Evolutionary conservation across 1,284 basidiomycete genomes (phyloP).

Genomic region (Volvariella surrecta): DNA sequence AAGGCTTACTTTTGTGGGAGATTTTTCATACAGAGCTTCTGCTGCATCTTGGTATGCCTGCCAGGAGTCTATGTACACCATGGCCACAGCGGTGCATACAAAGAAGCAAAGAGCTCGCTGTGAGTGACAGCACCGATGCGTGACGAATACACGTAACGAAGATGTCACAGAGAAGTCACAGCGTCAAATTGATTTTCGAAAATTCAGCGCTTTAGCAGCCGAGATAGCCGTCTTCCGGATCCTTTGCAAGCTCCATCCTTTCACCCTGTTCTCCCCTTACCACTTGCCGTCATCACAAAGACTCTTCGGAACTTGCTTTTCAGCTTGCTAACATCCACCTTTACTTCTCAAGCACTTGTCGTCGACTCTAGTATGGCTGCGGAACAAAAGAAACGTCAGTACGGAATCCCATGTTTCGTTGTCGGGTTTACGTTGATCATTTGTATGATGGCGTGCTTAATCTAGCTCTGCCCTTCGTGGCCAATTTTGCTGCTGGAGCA

Average conservation of each 20-base stretch:
- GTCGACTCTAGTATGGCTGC: constrained; percentile 23
- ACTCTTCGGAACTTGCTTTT: background rate
- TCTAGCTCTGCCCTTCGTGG: constrained; percentile 74
- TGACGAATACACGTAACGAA: constrained; percentile 8
- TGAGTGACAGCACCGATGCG: constrained; percentile 9
- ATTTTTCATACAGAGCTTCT: constrained; percentile 70
- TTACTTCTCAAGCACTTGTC: background rate
- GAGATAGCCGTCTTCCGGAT: background rate
- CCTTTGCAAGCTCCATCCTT: background rate
- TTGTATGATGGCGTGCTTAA: constrained; percentile 1
- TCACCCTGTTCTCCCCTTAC: constrained; percentile 6
- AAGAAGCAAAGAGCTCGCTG: constrained; percentile 14
- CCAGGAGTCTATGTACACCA: constrained; percentile 77
- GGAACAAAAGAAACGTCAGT: constrained; percentile 38
- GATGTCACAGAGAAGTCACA: constrained; percentile 10
- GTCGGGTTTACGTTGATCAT: constrained; percentile 5
- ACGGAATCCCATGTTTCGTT: background rate
- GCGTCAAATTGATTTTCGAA: background rate
- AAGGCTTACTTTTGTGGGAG: constrained; percentile 61
- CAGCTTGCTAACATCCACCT: background rate
- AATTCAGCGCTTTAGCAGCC: constrained; percentile 8
- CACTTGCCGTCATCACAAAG: constrained; percentile 2
- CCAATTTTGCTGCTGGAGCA: constrained; percentile 87
- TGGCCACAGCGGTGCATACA: constrained; percentile 25
- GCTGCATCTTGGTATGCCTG: constrained; percentile 82